A percentile compares a stretch with the other conserved stretches of the same genome.
Conservation (phyloP, 2,329 filamentous ascomycete species). For the Claviceps maximensis region DNA sequence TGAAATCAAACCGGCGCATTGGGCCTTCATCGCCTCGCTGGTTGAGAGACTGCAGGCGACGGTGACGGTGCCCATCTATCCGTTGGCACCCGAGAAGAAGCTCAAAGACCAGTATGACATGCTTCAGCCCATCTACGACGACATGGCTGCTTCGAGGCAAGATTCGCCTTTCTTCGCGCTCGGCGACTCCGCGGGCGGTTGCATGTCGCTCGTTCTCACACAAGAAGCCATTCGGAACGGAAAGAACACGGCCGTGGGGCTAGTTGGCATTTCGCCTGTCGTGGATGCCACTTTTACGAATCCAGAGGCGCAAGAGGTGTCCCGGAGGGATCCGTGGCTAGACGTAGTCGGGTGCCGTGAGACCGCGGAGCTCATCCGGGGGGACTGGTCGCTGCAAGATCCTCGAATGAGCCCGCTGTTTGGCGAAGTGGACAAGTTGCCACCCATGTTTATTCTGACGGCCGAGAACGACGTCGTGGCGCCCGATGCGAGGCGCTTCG, state of each 20-base stretch:
- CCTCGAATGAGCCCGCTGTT: constrained; percentile 17
- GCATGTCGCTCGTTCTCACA: constrained; percentile 18
- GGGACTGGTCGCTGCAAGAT: constrained; percentile 14
- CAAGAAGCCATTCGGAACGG: constrained; percentile 16
- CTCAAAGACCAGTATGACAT: constrained; percentile 19
- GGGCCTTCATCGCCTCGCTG: constrained; percentile 15
- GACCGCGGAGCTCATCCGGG: constrained; percentile 14
- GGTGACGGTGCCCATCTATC: constrained; percentile 20
- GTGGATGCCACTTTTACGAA: constrained; percentile 17
- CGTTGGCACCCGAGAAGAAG: constrained; percentile 18
- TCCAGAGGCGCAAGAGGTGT: constrained; percentile 13
- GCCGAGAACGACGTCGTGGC: constrained; percentile 17
- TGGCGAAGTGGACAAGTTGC: constrained; percentile 14
- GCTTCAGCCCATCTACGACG: constrained; percentile 19
- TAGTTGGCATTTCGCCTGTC: constrained; percentile 19
- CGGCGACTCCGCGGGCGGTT: constrained; percentile 20
- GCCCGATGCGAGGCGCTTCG: constrained; percentile 17
- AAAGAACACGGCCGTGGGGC: constrained; percentile 12
- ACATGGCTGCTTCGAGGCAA: constrained; percentile 16
- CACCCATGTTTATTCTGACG: constrained; percentile 18
- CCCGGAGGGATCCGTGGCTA: constrained; percentile 16
- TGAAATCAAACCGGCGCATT: constrained; percentile 16
- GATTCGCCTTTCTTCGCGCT: constrained; percentile 16
- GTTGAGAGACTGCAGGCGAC: constrained; percentile 18
- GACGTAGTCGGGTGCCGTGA: constrained; percentile 16